Evolutionary conservation across 805 yeast species (phyloP).

Genomic region (Alloascoidea africana): DNA sequence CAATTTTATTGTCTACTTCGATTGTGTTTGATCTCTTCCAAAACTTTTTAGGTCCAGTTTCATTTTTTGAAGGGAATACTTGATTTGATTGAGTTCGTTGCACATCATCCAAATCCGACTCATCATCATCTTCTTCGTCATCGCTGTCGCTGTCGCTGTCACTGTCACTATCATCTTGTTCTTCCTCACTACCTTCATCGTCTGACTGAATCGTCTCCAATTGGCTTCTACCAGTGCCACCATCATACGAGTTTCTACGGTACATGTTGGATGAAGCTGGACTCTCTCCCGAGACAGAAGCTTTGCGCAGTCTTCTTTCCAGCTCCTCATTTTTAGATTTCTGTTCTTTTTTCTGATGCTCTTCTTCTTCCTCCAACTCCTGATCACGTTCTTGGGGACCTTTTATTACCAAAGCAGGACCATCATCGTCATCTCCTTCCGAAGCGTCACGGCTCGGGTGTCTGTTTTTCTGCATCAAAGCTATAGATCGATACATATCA

Average conservation of each 20-base stretch:
- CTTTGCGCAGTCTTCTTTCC: not conserved
- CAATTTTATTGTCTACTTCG: slow-evolving; percentile 17
- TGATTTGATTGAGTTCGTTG: slow-evolving; percentile 20
- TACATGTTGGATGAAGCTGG: too few relatives aligned
- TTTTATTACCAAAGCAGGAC: slow-evolving; percentile 63
- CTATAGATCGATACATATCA: slow-evolving; percentile 73
- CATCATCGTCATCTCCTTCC: slow-evolving; percentile 43
- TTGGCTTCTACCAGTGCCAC: not conserved
- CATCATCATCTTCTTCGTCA: slow-evolving; percentile 3
- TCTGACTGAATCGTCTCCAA: not conserved
- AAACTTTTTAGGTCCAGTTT: slow-evolving; percentile 21
- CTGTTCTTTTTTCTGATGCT: not conserved
- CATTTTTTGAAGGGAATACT: slow-evolving; percentile 20
- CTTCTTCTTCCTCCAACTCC: slow-evolving; percentile 12
- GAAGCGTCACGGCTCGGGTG: too few relatives aligned
- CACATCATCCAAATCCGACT: slow-evolving; percentile 4
- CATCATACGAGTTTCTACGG: not conserved
- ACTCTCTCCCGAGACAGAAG: too few relatives aligned
- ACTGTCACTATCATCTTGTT: slow-evolving; percentile 7
- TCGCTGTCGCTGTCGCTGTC: slow-evolving; percentile 6
- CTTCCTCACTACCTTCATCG: slow-evolving; percentile 1
- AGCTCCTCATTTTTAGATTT: not conserved
- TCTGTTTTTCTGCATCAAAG: slow-evolving; percentile 46
- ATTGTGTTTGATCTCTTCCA: slow-evolving; percentile 32
- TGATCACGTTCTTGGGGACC: slow-evolving; percentile 61